phyloP scores from a whole-genome alignment of 345 rosid genomes.

The Acer negundo region DNA sequence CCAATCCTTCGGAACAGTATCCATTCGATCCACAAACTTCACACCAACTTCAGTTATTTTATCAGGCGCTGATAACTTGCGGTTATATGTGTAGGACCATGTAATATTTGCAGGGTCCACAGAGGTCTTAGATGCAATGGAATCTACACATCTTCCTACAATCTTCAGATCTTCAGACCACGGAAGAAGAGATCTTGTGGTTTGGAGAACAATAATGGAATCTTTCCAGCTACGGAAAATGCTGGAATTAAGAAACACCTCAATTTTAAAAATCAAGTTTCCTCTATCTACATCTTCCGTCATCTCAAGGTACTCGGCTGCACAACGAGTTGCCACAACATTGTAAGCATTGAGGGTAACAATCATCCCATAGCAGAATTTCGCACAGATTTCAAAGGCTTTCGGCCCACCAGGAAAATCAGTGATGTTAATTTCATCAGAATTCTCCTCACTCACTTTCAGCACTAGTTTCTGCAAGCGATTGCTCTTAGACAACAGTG shows the following conservation, averaged over 20 bases:
- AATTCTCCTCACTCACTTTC: conserved; percentile 52
- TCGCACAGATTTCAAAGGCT: conserved; percentile 93
- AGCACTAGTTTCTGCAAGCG: conserved; percentile 62
- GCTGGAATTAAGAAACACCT: conserved; percentile 82
- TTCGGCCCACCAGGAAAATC: conserved; percentile 89
- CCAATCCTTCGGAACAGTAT: conserved; percentile 86
- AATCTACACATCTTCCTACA: conserved; percentile 81
- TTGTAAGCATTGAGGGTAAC: conserved; percentile 86
- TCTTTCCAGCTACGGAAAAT: conserved; percentile 95
- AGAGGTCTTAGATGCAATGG: conserved; percentile 79
- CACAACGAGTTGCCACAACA: conserved; percentile 84
- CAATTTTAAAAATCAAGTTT: conserved; percentile 78
- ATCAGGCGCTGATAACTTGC: conserved; percentile 61
- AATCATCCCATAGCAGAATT: conserved; percentile 91
- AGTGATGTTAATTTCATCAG: conserved; percentile 52
- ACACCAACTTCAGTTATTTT: conserved; percentile 48
- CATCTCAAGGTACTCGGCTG: conserved; percentile 95
- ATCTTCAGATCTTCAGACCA: conserved; percentile 92
- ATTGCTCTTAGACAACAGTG: conserved; percentile 84
- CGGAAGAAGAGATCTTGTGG: conserved; percentile 71
- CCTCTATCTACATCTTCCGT: conserved; percentile 79
- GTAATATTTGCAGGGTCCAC: conserved; percentile 67
- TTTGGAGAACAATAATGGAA: conserved; percentile 89
- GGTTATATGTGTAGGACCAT: conserved; percentile 89
- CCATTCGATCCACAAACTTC: conserved; percentile 45